Base-by-base conservation (phyloP, 306 rosid species). In the Vachellia collinsii region DNA sequence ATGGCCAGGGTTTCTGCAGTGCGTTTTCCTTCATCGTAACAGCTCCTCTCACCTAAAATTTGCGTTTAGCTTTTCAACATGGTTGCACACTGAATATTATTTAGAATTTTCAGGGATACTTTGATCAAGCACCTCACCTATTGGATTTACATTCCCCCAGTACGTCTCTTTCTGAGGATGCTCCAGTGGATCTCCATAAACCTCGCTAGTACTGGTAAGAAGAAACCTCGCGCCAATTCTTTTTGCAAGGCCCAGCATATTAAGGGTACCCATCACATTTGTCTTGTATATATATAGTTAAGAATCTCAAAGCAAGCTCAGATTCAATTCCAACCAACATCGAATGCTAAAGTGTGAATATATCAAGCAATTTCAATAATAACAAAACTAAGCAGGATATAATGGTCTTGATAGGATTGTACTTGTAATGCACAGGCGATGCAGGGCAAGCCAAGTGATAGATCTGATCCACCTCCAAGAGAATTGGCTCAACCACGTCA, bases 161-260 rank as follows among this genome's bases (percentile, higher is more conserved):
- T 95, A 95, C 43, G 99, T 95, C 85, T 95, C 99, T 82, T 90
- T 93, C 88, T 95, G 99, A 19, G 99, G 99, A 90, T 95, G 99
- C 91, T 95, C 94, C 73, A 95, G 83, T 0, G 99, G 99, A 81
- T 95, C 99, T 3, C 98, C 99, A 59, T 95, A 93, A 23, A 95
- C 99, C 91, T 95, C 99, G 80, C 98, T 95, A 0, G 99, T 95
- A 78, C 98, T 95, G 0, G 93, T 88, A 3, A 89, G 88, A 77
- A 92, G 83, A 90, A 92, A 92, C 86, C 94, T 82, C 0, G 97
- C 94, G 38, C 94, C 94, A 72, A 95, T 90, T 76, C 99, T 85
- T 93, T 93, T 95, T 1, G 99, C 99, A 80, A 95, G 92, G 38
- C 97, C 97, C 74, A 92, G 70, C 97, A 92, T 92, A 70, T 92